phyloP scores from a whole-genome alignment of 495 filamentous ascomycete genomes.

The Tuber magnatum region DNA sequence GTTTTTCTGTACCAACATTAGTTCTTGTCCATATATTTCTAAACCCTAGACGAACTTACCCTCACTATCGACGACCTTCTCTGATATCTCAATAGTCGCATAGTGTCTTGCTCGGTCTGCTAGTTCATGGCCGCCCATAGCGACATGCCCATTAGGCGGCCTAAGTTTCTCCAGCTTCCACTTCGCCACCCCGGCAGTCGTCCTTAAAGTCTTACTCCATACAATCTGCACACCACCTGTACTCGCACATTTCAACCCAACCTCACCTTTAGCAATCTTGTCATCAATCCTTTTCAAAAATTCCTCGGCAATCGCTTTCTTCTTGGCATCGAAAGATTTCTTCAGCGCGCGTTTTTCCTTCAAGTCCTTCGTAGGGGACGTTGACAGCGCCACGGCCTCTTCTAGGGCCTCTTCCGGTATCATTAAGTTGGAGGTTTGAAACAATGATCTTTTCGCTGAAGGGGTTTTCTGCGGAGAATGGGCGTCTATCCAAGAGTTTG shows the following conservation, averaged over 20 bases:
- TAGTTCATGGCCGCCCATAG: slow-evolving; percentile 11
- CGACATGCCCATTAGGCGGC: slow-evolving; percentile 30
- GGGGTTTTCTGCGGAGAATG: slow-evolving; percentile 61
- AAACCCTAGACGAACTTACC: slow-evolving; percentile 19
- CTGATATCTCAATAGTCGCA: slow-evolving; percentile 77
- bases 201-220: slow-evolving; percentile 80
- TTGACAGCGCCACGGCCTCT: not conserved
- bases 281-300: slow-evolving; percentile 72
- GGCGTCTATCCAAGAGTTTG: slow-evolving; percentile 76
- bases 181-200: slow-evolving; percentile 78
- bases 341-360: slow-evolving; percentile 49
- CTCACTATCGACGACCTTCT: slow-evolving; percentile 73
- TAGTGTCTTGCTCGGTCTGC: slow-evolving; percentile 49
- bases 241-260: slow-evolving; percentile 52
- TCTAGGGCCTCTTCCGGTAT: slow-evolving; percentile 11
- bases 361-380: slow-evolving; percentile 45
- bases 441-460: slow-evolving; percentile 40
- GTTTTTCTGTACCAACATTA: slow-evolving; percentile 47
- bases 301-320: slow-evolving; percentile 56
- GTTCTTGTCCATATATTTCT: not conserved
- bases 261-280: slow-evolving; percentile 54
- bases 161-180: slow-evolving; percentile 61
- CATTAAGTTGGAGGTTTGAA: slow-evolving; percentile 23
- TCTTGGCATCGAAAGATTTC: slow-evolving; percentile 60
- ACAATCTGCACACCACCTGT: slow-evolving; percentile 71